A percentile compares a stretch with the other conserved stretches of the same genome.
Evolutionary conservation across 148 eudicot species (phyloP).

Genomic region (Cornus suecica): DNA sequence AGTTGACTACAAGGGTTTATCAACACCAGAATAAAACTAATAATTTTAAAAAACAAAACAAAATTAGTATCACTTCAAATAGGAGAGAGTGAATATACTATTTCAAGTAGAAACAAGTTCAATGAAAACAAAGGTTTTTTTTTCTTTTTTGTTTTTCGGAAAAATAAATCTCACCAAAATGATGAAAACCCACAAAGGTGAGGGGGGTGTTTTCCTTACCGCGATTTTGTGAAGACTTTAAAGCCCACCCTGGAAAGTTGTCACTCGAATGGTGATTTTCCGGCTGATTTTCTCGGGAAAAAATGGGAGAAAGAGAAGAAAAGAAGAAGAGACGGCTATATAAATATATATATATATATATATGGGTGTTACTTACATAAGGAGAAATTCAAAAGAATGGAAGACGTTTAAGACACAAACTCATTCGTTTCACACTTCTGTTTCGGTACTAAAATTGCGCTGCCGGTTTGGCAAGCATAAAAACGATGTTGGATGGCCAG

Average conservation of each 20-base stretch:
- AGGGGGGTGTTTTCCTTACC: background rate
- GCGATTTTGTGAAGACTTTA: no score
- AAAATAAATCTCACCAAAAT: no score
- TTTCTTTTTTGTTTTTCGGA: background rate
- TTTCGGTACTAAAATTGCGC: background rate
- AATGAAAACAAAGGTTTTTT: slow-evolving; percentile 1
- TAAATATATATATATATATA: background rate
- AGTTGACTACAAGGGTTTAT: no score
- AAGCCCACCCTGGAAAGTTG: background rate
- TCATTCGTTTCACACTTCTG: background rate
- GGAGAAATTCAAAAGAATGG: background rate
- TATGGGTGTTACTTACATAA: background rate
- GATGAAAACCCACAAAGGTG: no score
- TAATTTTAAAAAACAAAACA: no score
- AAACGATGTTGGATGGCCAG: background rate
- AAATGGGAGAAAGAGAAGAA: background rate
- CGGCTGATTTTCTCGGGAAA: no score
- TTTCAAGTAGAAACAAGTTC: no score
- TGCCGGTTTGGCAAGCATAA: background rate
- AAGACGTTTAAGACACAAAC: background rate
- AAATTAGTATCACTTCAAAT: background rate
- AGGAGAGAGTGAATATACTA: background rate
- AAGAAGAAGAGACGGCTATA: background rate
- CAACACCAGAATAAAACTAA: no score
- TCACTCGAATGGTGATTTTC: no score